A percentile compares a stretch with the other conserved stretches of the same genome.
phyloP scores from a whole-genome alignment of 1,284 basidiomycete species.

The Apiotrichum veenhuisii region DNA sequence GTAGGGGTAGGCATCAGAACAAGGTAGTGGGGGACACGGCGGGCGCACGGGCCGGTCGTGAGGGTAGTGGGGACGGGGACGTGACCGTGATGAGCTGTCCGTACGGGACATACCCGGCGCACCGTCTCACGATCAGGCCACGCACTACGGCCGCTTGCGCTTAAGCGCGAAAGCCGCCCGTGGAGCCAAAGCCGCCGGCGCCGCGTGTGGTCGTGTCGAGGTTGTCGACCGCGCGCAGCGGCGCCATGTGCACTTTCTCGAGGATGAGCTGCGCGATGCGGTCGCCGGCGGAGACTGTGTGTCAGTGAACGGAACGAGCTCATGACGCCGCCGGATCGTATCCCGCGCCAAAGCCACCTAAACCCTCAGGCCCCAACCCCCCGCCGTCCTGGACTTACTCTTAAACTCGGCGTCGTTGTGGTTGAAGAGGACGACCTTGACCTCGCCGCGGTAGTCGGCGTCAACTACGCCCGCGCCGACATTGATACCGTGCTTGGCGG shows the following conservation, averaged over 20 bases:
- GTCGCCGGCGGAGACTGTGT: constrained; percentile 79
- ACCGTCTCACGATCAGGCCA: background rate
- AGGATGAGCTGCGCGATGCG: constrained; percentile 91
- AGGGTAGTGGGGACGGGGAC: too few relatives aligned
- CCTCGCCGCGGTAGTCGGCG: constrained; percentile 86
- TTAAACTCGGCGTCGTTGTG: constrained; percentile 81
- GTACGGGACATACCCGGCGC: too few relatives aligned
- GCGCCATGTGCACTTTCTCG: constrained; percentile 83
- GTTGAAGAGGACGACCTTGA: constrained; percentile 95
- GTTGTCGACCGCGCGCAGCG: constrained; percentile 75
- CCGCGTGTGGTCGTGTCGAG: constrained; percentile 81
- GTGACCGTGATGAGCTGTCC: too few relatives aligned
- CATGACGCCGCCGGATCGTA: too few relatives aligned
- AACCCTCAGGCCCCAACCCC: too few relatives aligned
- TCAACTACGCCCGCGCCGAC: constrained; percentile 96
- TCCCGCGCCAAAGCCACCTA: background rate
- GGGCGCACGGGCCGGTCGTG: too few relatives aligned
- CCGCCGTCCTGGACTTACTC: constrained; percentile 54
- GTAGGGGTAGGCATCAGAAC: background rate
- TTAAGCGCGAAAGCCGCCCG: constrained; percentile 57
- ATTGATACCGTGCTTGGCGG: constrained; percentile 94
- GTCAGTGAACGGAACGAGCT: background rate
- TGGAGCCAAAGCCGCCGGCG: constrained; percentile 88
- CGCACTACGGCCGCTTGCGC: background rate
- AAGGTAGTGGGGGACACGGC: too few relatives aligned